Percentiles rank a stretch among this genome's conserved stretches.
Conservation (phyloP, 2,329 filamentous ascomycete genomes). For the Magnaporthiopsis incrustans region DNA sequence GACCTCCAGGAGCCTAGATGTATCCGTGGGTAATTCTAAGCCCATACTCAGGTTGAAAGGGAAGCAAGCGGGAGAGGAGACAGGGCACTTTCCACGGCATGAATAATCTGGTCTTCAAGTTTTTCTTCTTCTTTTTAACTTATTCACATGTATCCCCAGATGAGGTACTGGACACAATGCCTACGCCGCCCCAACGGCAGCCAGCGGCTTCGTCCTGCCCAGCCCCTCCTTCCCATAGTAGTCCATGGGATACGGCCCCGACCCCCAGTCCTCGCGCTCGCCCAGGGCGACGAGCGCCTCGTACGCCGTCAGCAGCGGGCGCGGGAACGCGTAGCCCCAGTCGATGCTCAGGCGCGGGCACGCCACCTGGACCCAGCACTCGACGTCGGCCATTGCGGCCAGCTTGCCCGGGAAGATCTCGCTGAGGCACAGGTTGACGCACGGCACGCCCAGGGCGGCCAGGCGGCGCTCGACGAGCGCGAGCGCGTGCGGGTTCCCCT, state of each 20-base stretch:
- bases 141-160: neutral
- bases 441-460: slow-evolving; percentile 59
- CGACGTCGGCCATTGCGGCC: slow-evolving; percentile 86
- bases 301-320: slow-evolving; percentile 85
- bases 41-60: too few species aligned
- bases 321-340: slow-evolving; percentile 93
- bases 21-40: too few species aligned
- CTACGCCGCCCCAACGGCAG: slow-evolving; percentile 12
- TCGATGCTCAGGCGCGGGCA: slow-evolving; percentile 96
- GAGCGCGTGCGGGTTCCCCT: slow-evolving; percentile 94
- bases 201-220: slow-evolving; percentile 60
- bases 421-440: slow-evolving; percentile 73
- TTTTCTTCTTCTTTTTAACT: neutral
- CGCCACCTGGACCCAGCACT: slow-evolving; percentile 97
- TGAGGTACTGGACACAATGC: too few species aligned
- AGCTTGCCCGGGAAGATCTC: slow-evolving; percentile 97
- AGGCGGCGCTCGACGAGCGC: slow-evolving; percentile 75
- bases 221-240: slow-evolving; percentile 92
- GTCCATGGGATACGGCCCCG: slow-evolving; percentile 88
- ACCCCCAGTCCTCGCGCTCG: slow-evolving; percentile 66
- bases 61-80: neutral
- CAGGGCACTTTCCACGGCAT: neutral
- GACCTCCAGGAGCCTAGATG: too few species aligned
- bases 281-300: slow-evolving; percentile 89
- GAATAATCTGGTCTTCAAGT: neutral